Conservation (phyloP, 441 rosid genomes). For the Populus tomentosa region DNA sequence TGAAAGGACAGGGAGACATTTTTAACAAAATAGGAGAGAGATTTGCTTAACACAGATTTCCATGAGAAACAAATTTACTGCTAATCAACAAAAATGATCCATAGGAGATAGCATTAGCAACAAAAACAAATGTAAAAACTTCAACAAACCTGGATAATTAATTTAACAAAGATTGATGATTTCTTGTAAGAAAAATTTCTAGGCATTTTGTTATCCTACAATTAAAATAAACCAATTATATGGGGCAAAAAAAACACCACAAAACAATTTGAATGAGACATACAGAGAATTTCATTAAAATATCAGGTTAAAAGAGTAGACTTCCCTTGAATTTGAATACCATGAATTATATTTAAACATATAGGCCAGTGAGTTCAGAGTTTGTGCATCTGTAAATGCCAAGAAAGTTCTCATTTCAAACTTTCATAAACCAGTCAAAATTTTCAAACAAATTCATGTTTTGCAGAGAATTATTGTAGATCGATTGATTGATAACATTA, state of each 20-base stretch:
- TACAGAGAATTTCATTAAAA: neutral
- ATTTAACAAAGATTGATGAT: neutral
- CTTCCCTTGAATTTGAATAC: neutral
- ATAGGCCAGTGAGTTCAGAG: neutral
- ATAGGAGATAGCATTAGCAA: no score
- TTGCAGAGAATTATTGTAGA: neutral
- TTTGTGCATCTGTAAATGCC: neutral
- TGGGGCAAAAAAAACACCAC: neutral
- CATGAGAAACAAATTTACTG: no score
- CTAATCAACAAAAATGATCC: no score
- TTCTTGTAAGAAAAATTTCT: no score
- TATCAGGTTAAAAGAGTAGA: neutral
- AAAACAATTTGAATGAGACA: neutral
- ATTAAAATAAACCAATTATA: neutral
- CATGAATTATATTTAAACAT: neutral
- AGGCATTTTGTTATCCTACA: neutral
- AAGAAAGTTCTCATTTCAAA: neutral
- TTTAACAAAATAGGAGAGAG: no score
- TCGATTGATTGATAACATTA: neutral
- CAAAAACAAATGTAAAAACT: no score
- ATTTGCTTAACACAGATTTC: no score
- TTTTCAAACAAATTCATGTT: neutral
- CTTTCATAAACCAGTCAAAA: neutral
- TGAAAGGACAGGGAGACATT: neutral
- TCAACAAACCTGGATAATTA: no score